A percentile compares a stretch with the other conserved stretches of the same genome.
Evolutionary conservation across 2,329 filamentous ascomycete species (phyloP).

Genomic region (Xylaria digitata): DNA sequence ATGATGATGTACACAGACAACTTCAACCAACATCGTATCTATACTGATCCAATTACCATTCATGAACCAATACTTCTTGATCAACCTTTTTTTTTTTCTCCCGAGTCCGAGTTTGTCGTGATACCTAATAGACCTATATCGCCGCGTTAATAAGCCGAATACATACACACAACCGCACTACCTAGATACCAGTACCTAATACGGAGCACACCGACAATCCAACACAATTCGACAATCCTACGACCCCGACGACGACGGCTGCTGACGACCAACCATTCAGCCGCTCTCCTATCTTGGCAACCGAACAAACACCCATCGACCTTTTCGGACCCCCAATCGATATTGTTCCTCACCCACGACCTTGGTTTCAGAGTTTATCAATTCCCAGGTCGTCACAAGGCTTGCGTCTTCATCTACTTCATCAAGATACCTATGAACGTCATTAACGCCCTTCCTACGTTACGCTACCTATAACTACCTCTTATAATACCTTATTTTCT

Average conservation of each 20-base stretch:
- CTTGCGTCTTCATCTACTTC: neutral
- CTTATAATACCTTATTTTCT: neutral
- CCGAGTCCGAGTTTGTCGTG: neutral
- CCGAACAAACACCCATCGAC: constrained; percentile 11
- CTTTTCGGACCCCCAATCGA: constrained; percentile 18
- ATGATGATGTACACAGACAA: constrained; percentile 11
- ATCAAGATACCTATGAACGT: neutral
- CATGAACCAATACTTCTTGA: too few species aligned
- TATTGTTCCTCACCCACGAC: constrained; percentile 5
- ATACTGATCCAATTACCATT: too few species aligned
- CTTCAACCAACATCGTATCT: too few species aligned
- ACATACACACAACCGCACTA: neutral
- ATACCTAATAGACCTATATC: constrained; percentile 4
- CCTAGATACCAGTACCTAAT: neutral
- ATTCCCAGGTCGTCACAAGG: constrained; percentile 8
- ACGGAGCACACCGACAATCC: neutral
- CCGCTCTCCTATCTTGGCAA: constrained; percentile 32
- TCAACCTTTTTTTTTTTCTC: too few species aligned
- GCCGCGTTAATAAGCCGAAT: neutral
- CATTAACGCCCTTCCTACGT: neutral
- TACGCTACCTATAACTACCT: too few species aligned
- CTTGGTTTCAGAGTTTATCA: constrained; percentile 26
- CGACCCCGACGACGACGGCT: neutral
- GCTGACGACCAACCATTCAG: constrained; percentile 35
- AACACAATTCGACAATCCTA: constrained; percentile 7